These are phyloP conservation scores for Phytophthora colocasiae DNA, from an alignment of 352 stramenopile species.

Conservation along the genomic window DNA sequence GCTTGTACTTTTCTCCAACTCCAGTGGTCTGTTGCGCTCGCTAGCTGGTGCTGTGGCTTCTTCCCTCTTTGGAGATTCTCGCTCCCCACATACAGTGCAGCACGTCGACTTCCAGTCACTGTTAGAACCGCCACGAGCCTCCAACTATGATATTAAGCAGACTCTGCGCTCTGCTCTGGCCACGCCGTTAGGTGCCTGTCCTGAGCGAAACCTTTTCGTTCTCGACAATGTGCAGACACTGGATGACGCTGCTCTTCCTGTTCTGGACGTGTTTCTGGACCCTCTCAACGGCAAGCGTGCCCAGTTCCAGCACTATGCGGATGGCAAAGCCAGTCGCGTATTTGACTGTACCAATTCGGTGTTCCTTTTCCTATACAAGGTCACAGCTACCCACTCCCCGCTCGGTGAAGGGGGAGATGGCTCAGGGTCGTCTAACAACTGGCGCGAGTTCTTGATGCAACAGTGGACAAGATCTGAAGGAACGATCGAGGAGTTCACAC, in stretches of 20 bases:
- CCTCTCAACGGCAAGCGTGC: conserved; percentile 72
- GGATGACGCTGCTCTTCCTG: conserved; percentile 52
- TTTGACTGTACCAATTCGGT: conserved; percentile 63
- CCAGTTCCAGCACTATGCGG: conserved; percentile 55
- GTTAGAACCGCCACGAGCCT: conserved; percentile 27
- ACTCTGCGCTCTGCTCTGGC: conserved; percentile 48
- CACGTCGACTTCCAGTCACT: conserved; percentile 41
- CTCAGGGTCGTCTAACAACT: conserved; percentile 24
- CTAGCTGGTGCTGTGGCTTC: conserved; percentile 46
- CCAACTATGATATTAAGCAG: conserved; percentile 61
- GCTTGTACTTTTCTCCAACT: conserved; percentile 64
- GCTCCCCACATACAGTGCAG: conserved; percentile 31
- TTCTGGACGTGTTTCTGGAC: conserved; percentile 76
- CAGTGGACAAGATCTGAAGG: conserved; percentile 49
- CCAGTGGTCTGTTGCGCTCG: conserved; percentile 35
- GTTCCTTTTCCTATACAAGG: conserved; percentile 70
- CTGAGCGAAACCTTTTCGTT: conserved; percentile 60
- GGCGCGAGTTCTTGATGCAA: conserved; percentile 67
- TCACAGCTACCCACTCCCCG: conserved; percentile 20
- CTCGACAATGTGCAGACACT: conserved; percentile 58
- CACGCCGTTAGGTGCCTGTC: conserved; percentile 44
- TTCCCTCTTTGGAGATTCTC: conserved; percentile 36
- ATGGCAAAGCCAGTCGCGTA: conserved; percentile 32
- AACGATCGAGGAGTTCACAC: conserved; percentile 64
- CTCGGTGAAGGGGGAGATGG: not conserved